Conservation (phyloP, 106 monocot genomes). For the Posidonia australis region DNA sequence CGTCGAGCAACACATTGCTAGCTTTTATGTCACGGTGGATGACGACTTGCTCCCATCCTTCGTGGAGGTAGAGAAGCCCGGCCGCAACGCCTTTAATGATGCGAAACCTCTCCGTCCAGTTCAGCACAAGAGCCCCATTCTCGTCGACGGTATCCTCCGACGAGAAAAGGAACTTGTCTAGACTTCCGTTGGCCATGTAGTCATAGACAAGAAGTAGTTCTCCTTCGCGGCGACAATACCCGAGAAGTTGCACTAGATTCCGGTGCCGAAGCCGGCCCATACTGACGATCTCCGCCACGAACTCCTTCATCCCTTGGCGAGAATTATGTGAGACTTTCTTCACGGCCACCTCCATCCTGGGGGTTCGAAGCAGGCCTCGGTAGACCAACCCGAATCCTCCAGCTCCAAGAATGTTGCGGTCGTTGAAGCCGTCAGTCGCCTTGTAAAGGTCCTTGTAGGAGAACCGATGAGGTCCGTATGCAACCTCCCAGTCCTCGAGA, state of each 20-base stretch:
- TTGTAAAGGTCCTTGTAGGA: constrained; percentile 5
- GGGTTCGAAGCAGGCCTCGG: constrained; percentile 8
- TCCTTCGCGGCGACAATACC: constrained; percentile 7
- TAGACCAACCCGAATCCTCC: constrained; percentile 32
- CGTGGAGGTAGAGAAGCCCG: constrained; percentile 10
- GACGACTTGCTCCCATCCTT: constrained; percentile 14
- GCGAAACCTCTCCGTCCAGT: constrained; percentile 6
- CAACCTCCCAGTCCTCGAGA: constrained; percentile 13
- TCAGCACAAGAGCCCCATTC: background rate
- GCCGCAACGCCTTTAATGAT: constrained; percentile 12
- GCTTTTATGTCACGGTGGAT: constrained; percentile 46
- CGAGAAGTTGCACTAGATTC: constrained; percentile 19
- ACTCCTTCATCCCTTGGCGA: constrained; percentile 16
- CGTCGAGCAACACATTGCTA: constrained; percentile 22
- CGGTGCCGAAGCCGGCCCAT: constrained; percentile 18
- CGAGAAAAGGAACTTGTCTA: no score
- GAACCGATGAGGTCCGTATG: constrained; percentile 10
- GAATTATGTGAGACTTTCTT: constrained; percentile 16
- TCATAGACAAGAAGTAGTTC: no score
- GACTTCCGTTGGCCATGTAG: background rate
- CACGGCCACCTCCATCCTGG: constrained; percentile 9
- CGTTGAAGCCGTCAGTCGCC: constrained; percentile 14
- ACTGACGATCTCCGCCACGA: constrained; percentile 21
- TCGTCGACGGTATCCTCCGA: no score
- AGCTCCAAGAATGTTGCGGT: background rate